Evolutionary conservation across 768 basidiomycete species (phyloP).

Genomic region (Trichaptum fuscoviolaceum): DNA sequence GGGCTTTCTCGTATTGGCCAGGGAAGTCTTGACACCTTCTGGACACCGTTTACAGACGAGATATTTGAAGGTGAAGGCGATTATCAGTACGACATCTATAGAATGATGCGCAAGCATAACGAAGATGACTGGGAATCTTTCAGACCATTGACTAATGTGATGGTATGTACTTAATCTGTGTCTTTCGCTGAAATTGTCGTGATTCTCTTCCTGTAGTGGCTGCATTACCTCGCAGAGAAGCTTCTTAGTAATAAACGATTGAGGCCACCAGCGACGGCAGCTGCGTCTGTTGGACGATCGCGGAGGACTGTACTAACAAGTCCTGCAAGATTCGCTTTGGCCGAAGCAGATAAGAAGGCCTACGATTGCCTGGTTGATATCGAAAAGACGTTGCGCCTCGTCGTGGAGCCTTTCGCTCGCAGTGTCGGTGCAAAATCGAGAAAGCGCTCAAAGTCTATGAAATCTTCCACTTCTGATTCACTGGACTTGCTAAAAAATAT

Average conservation of each 20-base stretch:
- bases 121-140: slow-evolving; percentile 68
- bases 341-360: slow-evolving; percentile 57
- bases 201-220: slow-evolving; percentile 55
- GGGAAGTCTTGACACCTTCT: slow-evolving; percentile 48
- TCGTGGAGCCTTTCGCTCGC: slow-evolving; percentile 33
- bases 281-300: background rate
- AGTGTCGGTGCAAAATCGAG: slow-evolving; percentile 28
- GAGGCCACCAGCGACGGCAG: slow-evolving; percentile 38
- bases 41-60: slow-evolving; percentile 82
- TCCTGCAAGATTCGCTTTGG: slow-evolving; percentile 27
- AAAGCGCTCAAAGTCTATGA: slow-evolving; percentile 19
- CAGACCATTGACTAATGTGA: slow-evolving; percentile 80
- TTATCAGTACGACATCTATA: slow-evolving; percentile 93
- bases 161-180: slow-evolving; percentile 47
- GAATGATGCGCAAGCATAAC: slow-evolving; percentile 71
- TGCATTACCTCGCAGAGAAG: slow-evolving; percentile 78
- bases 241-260: slow-evolving; percentile 67
- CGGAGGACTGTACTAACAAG: slow-evolving; percentile 20
- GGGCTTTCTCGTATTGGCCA: slow-evolving; percentile 85
- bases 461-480: slow-evolving; percentile 8
- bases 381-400: slow-evolving; percentile 49
- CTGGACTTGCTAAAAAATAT: slow-evolving; percentile 20
- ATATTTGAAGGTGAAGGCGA: slow-evolving; percentile 92
- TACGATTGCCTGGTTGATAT: slow-evolving; percentile 65
- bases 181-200: slow-evolving; percentile 6